A percentile compares a stretch with the other conserved stretches of the same genome.
Evolutionary conservation across 768 basidiomycete species (phyloP).

Genomic region (Rhodotorula kratochvilovae): DNA sequence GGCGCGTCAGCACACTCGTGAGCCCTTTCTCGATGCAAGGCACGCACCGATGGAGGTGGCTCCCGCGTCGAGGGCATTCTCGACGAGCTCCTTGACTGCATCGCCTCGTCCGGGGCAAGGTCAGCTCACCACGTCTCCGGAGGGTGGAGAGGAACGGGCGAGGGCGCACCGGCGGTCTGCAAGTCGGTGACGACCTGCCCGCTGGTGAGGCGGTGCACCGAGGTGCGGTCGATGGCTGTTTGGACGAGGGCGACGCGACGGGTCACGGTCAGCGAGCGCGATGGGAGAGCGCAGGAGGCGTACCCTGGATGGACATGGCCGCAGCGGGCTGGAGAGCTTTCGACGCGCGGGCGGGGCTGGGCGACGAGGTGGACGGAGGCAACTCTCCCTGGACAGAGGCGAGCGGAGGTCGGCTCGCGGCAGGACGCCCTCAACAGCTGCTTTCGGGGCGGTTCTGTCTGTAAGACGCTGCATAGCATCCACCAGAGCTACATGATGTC

Average conservation of each 20-base stretch:
- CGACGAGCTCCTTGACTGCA: constrained; percentile 83
- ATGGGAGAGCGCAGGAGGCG: background rate
- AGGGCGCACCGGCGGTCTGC: constrained; percentile 59
- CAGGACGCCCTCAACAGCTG: too few species aligned
- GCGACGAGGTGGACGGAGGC: too few species aligned
- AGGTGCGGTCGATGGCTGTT: constrained; percentile 41
- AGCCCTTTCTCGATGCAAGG: too few species aligned
- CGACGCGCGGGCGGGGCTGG: too few species aligned
- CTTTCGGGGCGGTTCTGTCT: too few species aligned
- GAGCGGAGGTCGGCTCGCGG: too few species aligned
- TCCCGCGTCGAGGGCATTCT: constrained; percentile 91
- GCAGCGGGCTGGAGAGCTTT: background rate
- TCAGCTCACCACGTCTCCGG: background rate
- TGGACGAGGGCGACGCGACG: background rate
- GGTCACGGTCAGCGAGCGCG: background rate
- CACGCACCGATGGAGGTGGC: constrained; percentile 77
- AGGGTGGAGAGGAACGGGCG: background rate
- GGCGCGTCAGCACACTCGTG: background rate
- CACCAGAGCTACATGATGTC: too few species aligned
- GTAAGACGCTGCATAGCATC: too few species aligned
- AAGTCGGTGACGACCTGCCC: constrained; percentile 94
- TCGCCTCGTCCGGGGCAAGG: background rate
- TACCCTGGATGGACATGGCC: constrained; percentile 1
- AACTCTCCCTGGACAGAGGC: too few species aligned
- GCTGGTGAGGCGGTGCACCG: constrained; percentile 78